Evolutionary conservation across 106 monocot species (phyloP), one percentile per base, ranked within the genome.

Genomic region (Dendrobium officinale): DNA sequence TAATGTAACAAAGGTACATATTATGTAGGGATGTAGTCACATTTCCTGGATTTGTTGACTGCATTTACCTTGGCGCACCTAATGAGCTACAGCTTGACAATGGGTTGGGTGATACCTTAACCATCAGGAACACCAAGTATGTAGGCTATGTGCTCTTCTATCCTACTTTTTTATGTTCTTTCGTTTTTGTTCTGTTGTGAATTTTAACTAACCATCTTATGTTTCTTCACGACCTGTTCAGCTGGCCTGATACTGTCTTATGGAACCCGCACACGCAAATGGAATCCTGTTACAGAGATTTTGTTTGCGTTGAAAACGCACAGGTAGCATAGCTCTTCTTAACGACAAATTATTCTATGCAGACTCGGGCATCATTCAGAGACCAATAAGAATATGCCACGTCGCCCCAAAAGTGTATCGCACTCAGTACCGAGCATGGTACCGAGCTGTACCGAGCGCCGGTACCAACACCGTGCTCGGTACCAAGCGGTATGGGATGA

Each of bases 261-360:
- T 99, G 99, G 99, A 99, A 99, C 79, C 99, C 99, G 42, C 81
- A 99, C 79, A 78, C 89, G 83, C 91, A 91, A 82, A 99, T 99
- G 99, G 99, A 99, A 81, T 72, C 89, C 6, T 89, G 91, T 79
- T 99, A 91, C 82, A 91, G 82, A 83, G 95, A 99, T 88, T 98
- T 98, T 81, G 98, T 98, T 19, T 98, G 98, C 76, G 92, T 98
- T 48, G 98, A 98, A 91, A 98, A 98, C 88, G 98, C 98, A 41
- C 85, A 98, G 98, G 98, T 96, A 80, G 6, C 55, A 15, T 3
- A 17, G 26, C 54, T 80, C 2, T 67, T 61, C 26, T 70, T 56
- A 8, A 1, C 54, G 1, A 31, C 31, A 31, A 27, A 27, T 27
- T 27, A 27, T 27, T 27, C 27, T 27, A 0, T 27, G 27, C 27